Evolutionary conservation across 1,139 yeast genomes (phyloP).

Genomic region (Suhomyces bokatorum): DNA sequence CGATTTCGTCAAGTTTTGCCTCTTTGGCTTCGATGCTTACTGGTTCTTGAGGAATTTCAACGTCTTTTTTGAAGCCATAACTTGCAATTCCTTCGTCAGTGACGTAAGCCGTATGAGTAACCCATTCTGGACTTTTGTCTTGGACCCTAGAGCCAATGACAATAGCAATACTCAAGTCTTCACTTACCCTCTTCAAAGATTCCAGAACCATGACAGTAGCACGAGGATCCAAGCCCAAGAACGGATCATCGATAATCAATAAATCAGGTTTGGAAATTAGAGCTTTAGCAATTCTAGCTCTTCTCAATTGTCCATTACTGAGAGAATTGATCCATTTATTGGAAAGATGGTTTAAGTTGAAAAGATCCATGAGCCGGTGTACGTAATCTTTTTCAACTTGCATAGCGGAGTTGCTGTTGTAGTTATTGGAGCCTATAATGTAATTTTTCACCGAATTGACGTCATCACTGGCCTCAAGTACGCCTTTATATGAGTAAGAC

Average conservation of each 20-base stretch:
- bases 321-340: constrained; percentile 81
- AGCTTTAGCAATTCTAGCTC: constrained; percentile 83
- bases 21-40: constrained; percentile 10
- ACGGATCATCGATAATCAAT: constrained; percentile 84
- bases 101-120: constrained; percentile 66
- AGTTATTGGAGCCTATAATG: constrained; percentile 49
- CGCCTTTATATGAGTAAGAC: constrained; percentile 60
- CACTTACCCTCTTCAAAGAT: constrained; percentile 29
- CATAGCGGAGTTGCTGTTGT: constrained; percentile 30
- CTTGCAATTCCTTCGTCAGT: constrained; percentile 50
- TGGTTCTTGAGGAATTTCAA: constrained; percentile 3
- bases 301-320: constrained; percentile 89
- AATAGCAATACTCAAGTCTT: constrained; percentile 34
- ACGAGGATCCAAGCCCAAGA: constrained; percentile 81
- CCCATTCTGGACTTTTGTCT: constrained; percentile 78
- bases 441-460: constrained; percentile 69
- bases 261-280: constrained; percentile 64
- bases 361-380: constrained; percentile 42
- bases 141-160: constrained; percentile 76
- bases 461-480: constrained; percentile 63
- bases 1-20: constrained; percentile 5
- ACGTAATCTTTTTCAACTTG: constrained; percentile 32
- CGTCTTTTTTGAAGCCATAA: constrained; percentile 46
- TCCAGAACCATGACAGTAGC: constrained; percentile 63
- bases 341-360: constrained; percentile 58